phyloP scores from a whole-genome alignment of 1,139 yeast species.

The Blastobotrys serpentis region DNA sequence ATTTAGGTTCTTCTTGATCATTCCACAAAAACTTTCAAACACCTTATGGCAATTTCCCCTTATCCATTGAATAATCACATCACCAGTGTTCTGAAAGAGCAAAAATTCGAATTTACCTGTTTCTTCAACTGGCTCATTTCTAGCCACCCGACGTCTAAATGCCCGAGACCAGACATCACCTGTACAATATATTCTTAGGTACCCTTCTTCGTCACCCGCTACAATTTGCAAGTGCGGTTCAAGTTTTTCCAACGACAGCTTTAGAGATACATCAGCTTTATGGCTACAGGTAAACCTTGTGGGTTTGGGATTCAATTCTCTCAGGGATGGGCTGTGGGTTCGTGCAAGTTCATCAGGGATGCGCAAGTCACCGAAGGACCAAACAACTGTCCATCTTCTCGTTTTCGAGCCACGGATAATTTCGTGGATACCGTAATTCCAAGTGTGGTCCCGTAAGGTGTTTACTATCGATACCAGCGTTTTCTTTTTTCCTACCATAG shows the following conservation, averaged over 20 bases:
- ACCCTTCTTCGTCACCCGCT: too few species aligned
- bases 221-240: too few species aligned
- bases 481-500: slow-evolving; percentile 41
- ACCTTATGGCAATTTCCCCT: slow-evolving; percentile 22
- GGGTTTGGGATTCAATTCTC: slow-evolving; percentile 18
- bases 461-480: slow-evolving; percentile 33
- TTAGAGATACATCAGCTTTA: not conserved
- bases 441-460: slow-evolving; percentile 24
- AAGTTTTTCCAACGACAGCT: too few species aligned
- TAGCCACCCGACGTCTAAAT: slow-evolving; percentile 30
- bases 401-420: slow-evolving; percentile 37
- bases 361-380: slow-evolving; percentile 37
- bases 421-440: slow-evolving; percentile 37
- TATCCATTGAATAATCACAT: slow-evolving; percentile 21
- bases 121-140: slow-evolving; percentile 12
- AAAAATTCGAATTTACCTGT: slow-evolving; percentile 9
- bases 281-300: slow-evolving; percentile 12
- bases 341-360: slow-evolving; percentile 17
- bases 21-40: slow-evolving; percentile 26
- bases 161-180: slow-evolving; percentile 41
- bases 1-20: slow-evolving; percentile 11
- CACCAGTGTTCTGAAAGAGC: not conserved
- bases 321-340: slow-evolving; percentile 12
- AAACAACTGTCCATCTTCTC: slow-evolving; percentile 45
- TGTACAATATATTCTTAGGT: slow-evolving; percentile 1